Evolutionary conservation across 140 eudicot species (phyloP).

Genomic region (Senecio squalidus): DNA sequence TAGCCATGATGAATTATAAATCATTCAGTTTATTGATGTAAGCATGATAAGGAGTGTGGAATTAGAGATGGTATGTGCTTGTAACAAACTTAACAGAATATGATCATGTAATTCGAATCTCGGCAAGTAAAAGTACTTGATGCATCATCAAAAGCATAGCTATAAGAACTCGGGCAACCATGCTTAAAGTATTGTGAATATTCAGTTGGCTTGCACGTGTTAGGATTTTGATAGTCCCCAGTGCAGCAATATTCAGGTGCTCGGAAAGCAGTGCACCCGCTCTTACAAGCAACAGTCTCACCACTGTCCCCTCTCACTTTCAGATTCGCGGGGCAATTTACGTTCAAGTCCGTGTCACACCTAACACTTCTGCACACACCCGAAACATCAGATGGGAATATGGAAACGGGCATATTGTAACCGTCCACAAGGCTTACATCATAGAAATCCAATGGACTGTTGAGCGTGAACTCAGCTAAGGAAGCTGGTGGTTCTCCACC

Average conservation of each 20-base stretch:
- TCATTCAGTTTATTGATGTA: conserved; percentile 4
- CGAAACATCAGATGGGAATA: conserved; percentile 18
- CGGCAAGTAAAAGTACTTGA: conserved; percentile 31
- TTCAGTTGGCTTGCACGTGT: conserved; percentile 23
- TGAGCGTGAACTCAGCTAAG: conserved; percentile 22
- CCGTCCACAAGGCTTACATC: conserved; percentile 37
- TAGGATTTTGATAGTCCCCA: conserved; percentile 21
- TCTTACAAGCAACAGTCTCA: conserved; percentile 34
- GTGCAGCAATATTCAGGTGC: conserved; percentile 34
- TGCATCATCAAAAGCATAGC: conserved; percentile 30
- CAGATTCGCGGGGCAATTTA: conserved; percentile 26
- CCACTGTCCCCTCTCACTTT: conserved; percentile 22
- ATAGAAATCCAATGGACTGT: conserved; percentile 22
- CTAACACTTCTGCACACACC: conserved; percentile 20
- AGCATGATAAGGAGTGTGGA: conserved; percentile 6
- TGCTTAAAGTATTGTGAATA: conserved; percentile 35
- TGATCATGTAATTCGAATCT: conserved; percentile 23
- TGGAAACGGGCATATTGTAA: conserved; percentile 26
- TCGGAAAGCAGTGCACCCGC: conserved; percentile 27
- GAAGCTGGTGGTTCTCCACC: conserved; percentile 28
- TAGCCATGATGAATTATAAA: no score
- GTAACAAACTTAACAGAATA: conserved; percentile 20
- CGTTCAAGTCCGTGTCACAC: conserved; percentile 33
- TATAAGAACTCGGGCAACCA: conserved; percentile 34
- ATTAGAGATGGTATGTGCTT: neutral